phyloP scores from a whole-genome alignment of 371 early-diverging fungal genomes.

The Fennellomyces sp. region DNA sequence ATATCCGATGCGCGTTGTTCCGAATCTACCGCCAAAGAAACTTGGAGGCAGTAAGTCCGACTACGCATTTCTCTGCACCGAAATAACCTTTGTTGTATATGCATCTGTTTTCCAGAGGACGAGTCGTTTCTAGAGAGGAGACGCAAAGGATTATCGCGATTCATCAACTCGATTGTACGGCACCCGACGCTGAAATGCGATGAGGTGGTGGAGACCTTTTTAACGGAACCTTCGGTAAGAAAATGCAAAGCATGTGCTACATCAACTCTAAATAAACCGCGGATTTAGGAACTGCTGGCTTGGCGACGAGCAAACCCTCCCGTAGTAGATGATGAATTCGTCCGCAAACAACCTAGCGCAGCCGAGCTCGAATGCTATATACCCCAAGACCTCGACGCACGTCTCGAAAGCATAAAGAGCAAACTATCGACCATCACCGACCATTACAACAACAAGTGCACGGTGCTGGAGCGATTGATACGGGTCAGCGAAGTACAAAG shows the following conservation, averaged over 20 bases:
- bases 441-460: constrained; percentile 58
- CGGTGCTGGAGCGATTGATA: constrained; percentile 58
- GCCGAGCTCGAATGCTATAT: constrained; percentile 35
- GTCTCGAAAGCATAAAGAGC: constrained; percentile 25
- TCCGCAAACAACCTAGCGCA: constrained; percentile 33
- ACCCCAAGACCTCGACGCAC: constrained; percentile 47
- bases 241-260: not conserved
- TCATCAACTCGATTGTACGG: constrained; percentile 74
- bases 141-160: constrained; percentile 73
- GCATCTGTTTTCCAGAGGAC: constrained; percentile 50
- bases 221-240: constrained; percentile 70
- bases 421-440: constrained; percentile 44
- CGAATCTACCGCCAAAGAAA: constrained; percentile 52
- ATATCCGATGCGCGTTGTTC: constrained; percentile 48
- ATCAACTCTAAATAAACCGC: constrained; percentile 9
- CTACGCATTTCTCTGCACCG: constrained; percentile 1
- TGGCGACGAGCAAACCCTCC: constrained; percentile 59
- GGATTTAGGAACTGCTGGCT: constrained; percentile 41
- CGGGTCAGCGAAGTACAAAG: constrained; percentile 57
- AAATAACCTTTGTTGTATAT: too few relatives aligned
- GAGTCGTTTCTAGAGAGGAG: constrained; percentile 76
- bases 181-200: constrained; percentile 77
- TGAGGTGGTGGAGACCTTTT: constrained; percentile 62
- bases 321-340: constrained; percentile 55
- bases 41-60: constrained; percentile 52